Conservation (phyloP, 2,329 filamentous ascomycete genomes). For the Lasiodiplodia theobromae region DNA sequence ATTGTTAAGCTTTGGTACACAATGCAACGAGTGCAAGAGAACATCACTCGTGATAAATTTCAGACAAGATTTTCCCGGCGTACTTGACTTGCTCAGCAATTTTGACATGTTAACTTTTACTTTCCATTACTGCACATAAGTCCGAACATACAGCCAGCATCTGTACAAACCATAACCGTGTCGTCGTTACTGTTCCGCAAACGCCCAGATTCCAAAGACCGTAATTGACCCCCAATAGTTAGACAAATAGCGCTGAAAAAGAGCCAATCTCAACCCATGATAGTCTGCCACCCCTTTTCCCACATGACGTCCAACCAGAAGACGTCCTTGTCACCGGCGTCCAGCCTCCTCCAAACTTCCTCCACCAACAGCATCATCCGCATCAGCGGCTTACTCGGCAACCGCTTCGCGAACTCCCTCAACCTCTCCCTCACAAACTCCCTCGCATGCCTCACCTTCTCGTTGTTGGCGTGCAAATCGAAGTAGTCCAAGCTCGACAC, state of each 20-base stretch:
- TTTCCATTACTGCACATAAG: not conserved
- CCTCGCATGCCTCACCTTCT: slow-evolving; percentile 52
- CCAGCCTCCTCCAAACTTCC: slow-evolving; percentile 61
- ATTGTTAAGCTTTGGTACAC: no score
- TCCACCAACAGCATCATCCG: slow-evolving; percentile 59
- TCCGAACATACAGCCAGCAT: not conserved
- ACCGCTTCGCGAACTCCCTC: slow-evolving; percentile 51
- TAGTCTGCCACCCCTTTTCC: slow-evolving; percentile 64
- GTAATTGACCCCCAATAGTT: not conserved
- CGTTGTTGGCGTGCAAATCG: slow-evolving; percentile 51
- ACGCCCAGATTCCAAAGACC: not conserved
- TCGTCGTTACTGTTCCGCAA: not conserved
- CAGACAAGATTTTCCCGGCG: no score
- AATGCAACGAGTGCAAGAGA: no score
- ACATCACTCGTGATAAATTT: no score
- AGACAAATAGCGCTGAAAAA: not conserved
- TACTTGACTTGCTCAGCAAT: no score
- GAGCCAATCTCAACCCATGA: slow-evolving; percentile 54
- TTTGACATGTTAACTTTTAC: no score
- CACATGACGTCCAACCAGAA: slow-evolving; percentile 67
- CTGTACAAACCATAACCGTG: not conserved
- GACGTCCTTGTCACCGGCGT: slow-evolving; percentile 53
- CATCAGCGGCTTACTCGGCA: slow-evolving; percentile 61
- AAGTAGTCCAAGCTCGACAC: slow-evolving; percentile 47
- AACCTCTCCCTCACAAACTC: slow-evolving; percentile 59